Conservation (phyloP, 208 protist species). For the Trypanosoma boissoni region DNA sequence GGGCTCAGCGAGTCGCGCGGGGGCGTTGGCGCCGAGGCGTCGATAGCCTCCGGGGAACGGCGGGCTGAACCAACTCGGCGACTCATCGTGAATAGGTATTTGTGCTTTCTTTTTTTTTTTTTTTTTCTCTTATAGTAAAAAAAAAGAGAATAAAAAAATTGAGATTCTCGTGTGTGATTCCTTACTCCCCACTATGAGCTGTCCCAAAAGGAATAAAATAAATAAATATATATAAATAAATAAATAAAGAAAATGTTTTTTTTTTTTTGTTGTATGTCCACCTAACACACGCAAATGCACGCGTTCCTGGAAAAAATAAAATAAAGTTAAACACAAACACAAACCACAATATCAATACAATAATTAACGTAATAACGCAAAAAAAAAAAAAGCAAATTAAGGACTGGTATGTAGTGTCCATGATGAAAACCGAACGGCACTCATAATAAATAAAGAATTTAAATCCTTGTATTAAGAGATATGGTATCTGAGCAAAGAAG, state of each 20-base stretch:
- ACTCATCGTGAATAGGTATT: too few species aligned
- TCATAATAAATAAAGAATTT: background rate
- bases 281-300: too few species aligned
- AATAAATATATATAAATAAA: background rate
- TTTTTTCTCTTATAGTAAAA: background rate
- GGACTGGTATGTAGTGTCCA: too few species aligned
- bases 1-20: too few species aligned
- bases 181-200: too few species aligned
- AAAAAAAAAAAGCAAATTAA: background rate
- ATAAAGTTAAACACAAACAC: background rate
- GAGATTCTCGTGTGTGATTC: too few species aligned
- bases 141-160: background rate
- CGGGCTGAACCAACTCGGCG: too few species aligned
- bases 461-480: background rate
- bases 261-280: slow-evolving; percentile 1
- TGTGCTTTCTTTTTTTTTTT: too few species aligned
- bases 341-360: background rate
- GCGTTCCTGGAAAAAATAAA: too few species aligned
- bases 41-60: too few species aligned
- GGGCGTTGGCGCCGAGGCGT: too few species aligned
- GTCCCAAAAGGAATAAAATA: background rate
- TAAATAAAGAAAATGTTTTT: background rate
- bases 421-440: background rate
- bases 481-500: background rate
- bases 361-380: background rate